A percentile compares a stretch with the other conserved stretches of the same genome.
Conservation (phyloP, 1,139 yeast genomes). For the Hemisphaericaspora xylanilytica region DNA sequence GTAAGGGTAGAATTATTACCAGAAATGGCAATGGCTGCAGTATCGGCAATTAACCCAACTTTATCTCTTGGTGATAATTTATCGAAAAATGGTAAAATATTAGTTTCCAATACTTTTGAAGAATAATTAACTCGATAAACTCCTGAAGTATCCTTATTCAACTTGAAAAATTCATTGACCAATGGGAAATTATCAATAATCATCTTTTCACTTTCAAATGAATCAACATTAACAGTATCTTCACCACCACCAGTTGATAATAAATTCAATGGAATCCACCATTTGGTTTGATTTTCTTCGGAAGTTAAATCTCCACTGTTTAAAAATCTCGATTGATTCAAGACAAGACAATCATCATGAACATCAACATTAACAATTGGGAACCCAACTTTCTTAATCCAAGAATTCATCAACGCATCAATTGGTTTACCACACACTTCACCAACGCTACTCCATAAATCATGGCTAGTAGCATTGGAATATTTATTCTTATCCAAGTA, state of each 20-base stretch:
- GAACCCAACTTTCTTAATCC: slow-evolving; percentile 84
- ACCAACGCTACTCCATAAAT: slow-evolving; percentile 74
- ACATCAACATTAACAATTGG: slow-evolving; percentile 66
- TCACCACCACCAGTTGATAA: slow-evolving; percentile 25
- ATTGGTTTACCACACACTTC: slow-evolving; percentile 77
- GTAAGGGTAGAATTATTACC: slow-evolving; percentile 50
- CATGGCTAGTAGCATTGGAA: slow-evolving; percentile 75
- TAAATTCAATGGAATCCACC: slow-evolving; percentile 74
- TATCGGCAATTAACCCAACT: slow-evolving; percentile 37
- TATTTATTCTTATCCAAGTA: slow-evolving; percentile 70
- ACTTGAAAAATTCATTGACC: slow-evolving; percentile 43
- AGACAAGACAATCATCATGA: slow-evolving; percentile 41
- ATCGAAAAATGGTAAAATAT: slow-evolving; percentile 43
- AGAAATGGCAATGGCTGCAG: slow-evolving; percentile 53
- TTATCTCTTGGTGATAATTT: slow-evolving; percentile 62
- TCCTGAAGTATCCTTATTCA: slow-evolving; percentile 63
- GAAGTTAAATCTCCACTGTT: slow-evolving; percentile 75
- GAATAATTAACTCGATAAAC: slow-evolving; percentile 69
- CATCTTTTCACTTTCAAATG: slow-evolving; percentile 23
- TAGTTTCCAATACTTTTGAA: slow-evolving; percentile 40
- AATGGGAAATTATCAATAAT: slow-evolving; percentile 25
- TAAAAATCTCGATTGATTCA: slow-evolving; percentile 73
- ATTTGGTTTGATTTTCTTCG: slow-evolving; percentile 65
- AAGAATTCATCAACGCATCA: slow-evolving; percentile 65
- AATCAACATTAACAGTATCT: slow-evolving; percentile 17